Evolutionary conservation across 1,284 basidiomycete species (phyloP), one percentile per base, ranked within the genome.

Genomic region (Ustilago hordei): DNA sequence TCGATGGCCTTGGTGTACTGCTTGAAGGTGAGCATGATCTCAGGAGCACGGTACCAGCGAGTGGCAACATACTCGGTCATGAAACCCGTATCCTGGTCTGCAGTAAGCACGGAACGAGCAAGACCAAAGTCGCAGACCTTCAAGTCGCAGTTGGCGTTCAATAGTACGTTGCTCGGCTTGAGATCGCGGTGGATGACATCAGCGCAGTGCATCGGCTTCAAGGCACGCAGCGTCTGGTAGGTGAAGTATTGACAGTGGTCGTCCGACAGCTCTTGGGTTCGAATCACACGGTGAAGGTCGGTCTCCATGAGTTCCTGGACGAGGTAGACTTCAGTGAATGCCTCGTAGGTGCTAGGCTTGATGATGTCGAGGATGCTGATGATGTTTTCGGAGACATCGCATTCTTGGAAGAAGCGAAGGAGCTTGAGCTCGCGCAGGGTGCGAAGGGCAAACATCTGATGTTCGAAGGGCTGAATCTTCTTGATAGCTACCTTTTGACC

Each of bases 231-330:
- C 12, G 82, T 86, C 64, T 96, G 95, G 86, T 97, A 96, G 78
- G 95, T 92, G 86, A 96, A 96, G 87, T 97, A 97, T 86, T 96
- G 94, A 83, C 91, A 94, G 86, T 96, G 95, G 85, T 95, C 93
- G 83, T 95, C 83, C 8, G 83, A 84, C 17, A 85, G 75, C 58
- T 85, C 81, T 63, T 86, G 85, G 5, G 85, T 86, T 19, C 85
- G 81, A 43, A 86, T 85, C 39, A 86, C 85, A 0, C 84, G 74
- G 62, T 86, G 84, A 66, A 86, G 64, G 36, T 86, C 84, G 34
- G 84, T 86, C 65, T 86, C 84, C 84, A 86, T 86, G 11, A 86
- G 76, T 64, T 86, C 84, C 75, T 85, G 78, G 87, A 95, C 93
- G 64, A 95, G 90, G 77, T 91, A 93, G 19, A 94, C 95, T 87